Percentiles rank a stretch among this genome's conserved stretches.
phyloP scores from a whole-genome alignment of 1,284 basidiomycete genomes.

The Irpex lacteus region DNA sequence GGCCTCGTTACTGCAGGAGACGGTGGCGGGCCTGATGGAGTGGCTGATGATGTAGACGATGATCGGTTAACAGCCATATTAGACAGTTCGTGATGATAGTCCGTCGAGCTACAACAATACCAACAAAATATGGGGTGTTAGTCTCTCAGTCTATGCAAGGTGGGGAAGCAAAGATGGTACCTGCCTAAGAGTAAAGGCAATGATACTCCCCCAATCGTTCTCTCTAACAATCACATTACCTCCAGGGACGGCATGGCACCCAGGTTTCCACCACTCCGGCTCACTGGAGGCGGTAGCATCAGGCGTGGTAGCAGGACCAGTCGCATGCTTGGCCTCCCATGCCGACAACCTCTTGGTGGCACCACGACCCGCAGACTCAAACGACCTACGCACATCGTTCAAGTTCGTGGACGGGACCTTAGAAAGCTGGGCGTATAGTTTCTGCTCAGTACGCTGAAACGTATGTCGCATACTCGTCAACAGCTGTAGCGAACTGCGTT shows the following conservation, averaged over 20 bases:
- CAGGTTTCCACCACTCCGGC: slow-evolving; percentile 62
- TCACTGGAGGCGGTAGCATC: slow-evolving; percentile 36
- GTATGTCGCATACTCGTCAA: slow-evolving; percentile 51
- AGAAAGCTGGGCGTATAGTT: slow-evolving; percentile 51
- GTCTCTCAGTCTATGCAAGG: too few relatives aligned
- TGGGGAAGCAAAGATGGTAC: slow-evolving; percentile 8
- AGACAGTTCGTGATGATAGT: slow-evolving; percentile 59
- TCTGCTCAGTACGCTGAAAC: slow-evolving; percentile 58
- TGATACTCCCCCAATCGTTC: slow-evolving; percentile 73
- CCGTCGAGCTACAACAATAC: slow-evolving; percentile 42
- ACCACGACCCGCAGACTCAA: slow-evolving; percentile 47
- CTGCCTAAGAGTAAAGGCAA: slow-evolving; percentile 69
- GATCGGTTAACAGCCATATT: slow-evolving; percentile 35
- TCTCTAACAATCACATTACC: slow-evolving; percentile 67
- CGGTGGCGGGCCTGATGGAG: slow-evolving; percentile 25
- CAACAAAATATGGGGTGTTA: background rate
- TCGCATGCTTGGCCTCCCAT: slow-evolving; percentile 63
- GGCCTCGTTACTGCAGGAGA: slow-evolving; percentile 23
- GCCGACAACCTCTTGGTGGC: slow-evolving; percentile 49
- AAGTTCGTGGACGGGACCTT: slow-evolving; percentile 42
- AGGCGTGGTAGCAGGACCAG: slow-evolving; percentile 19
- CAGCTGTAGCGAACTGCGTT: slow-evolving; percentile 35
- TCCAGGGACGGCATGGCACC: slow-evolving; percentile 64
- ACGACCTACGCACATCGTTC: slow-evolving; percentile 63
- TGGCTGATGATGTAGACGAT: slow-evolving; percentile 15